Percentiles rank a stretch among this genome's conserved stretches.
These are phyloP conservation scores for Leishmania mexicana DNA, from an alignment of 208 protist species.

Conservation along the genomic window DNA sequence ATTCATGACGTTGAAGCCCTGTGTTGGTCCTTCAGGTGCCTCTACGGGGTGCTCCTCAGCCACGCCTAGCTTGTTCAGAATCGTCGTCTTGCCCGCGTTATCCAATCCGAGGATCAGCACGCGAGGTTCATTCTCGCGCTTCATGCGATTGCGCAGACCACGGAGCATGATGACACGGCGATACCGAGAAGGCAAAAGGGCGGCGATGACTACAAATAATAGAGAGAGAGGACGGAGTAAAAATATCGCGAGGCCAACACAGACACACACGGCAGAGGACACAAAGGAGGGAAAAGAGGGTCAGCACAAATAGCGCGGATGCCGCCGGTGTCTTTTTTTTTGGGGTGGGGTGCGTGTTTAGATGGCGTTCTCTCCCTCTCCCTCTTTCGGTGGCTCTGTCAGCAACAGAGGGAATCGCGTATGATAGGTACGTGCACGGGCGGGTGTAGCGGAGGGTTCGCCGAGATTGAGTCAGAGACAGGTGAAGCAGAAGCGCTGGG, in stretches of 20 bases:
- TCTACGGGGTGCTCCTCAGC: constrained; percentile 43
- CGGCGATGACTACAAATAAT: not conserved
- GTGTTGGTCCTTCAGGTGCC: constrained; percentile 97
- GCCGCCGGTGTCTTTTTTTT: not conserved
- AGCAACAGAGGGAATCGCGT: not conserved
- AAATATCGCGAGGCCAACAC: not conserved
- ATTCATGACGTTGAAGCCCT: constrained; percentile 99
- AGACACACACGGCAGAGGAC: not conserved
- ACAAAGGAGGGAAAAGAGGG: not conserved
- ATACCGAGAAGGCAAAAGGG: not conserved
- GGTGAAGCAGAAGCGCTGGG: not conserved
- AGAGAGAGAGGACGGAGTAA: not conserved
- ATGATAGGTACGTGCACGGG: not conserved
- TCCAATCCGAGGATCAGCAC: constrained; percentile 96
- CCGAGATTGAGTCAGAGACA: not conserved
- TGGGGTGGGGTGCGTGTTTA: not conserved
- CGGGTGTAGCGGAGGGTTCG: not conserved
- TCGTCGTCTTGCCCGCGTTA: constrained; percentile 97
- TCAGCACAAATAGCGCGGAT: not conserved
- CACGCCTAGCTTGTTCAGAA: constrained; percentile 94
- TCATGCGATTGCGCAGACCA: constrained; percentile 87
- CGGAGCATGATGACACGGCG: constrained; percentile 59
- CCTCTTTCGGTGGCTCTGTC: not conserved
- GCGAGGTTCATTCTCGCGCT: constrained; percentile 91
- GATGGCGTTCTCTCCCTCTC: too few relatives aligned